phyloP scores from a whole-genome alignment of 495 filamentous ascomycete species.

The Trypethelium eluteriae region DNA sequence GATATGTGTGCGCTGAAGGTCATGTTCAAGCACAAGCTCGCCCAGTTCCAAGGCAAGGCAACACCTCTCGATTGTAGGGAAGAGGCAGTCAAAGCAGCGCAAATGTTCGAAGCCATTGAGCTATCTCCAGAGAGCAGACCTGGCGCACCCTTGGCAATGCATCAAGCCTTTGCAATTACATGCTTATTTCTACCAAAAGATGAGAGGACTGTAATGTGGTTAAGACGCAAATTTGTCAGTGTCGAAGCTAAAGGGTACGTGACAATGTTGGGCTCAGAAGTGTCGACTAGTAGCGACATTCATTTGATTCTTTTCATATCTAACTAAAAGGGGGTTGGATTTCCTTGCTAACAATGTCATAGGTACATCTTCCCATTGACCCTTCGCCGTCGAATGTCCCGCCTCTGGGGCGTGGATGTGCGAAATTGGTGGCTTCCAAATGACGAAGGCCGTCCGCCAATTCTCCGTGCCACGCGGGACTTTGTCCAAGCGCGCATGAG shows the following conservation, averaged over 20 bases:
- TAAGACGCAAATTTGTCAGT: conserved; percentile 65
- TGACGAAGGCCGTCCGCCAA: conserved; percentile 61
- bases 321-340: background rate
- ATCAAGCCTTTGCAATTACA: conserved; percentile 69
- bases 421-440: conserved; percentile 82
- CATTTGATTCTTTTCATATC: background rate
- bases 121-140: conserved; percentile 61
- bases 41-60: conserved; percentile 45
- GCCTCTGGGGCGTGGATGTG: conserved; percentile 61
- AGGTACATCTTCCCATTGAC: conserved; percentile 76
- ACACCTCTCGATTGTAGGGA: conserved; percentile 46
- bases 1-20: conserved; percentile 72
- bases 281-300: background rate
- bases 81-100: conserved; percentile 62
- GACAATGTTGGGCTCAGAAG: background rate
- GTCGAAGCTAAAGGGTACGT: conserved; percentile 80
- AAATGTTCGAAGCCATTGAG: conserved; percentile 69
- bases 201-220: conserved; percentile 68
- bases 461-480: conserved; percentile 66
- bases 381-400: conserved; percentile 65
- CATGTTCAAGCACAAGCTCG: conserved; percentile 71
- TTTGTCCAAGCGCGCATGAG: conserved; percentile 63
- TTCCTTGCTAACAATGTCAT: conserved; percentile 16
- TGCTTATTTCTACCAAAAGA: conserved; percentile 71
- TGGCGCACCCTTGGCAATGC: conserved; percentile 62